Evolutionary conservation across 1,284 basidiomycete species (phyloP), one percentile per base, ranked within the genome.

Genomic region (Porogramme epimiltina): DNA sequence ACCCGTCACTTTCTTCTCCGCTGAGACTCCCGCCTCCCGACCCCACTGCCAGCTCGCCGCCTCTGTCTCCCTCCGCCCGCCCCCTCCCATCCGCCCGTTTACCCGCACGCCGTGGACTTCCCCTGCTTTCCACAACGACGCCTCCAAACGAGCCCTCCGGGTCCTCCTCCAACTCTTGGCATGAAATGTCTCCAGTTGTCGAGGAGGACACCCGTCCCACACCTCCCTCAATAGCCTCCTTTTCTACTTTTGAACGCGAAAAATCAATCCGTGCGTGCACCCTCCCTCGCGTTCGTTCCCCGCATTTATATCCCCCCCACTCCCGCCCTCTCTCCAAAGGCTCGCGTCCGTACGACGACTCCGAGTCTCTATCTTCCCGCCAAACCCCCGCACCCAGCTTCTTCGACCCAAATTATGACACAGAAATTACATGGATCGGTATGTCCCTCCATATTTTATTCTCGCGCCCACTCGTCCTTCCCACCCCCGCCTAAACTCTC

Each of bases 361-460:
- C 54, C 31, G 46, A 54, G 40, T 59, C 57, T 13, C 42, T 56
- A 31, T 46, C 51, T 25, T 49, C 51, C 28, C 54, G 47, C 34
- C 33, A 34, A 25, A 49, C 46, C 5, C 42, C 45, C 16, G 49
- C 51, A 16, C 54, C 60, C n/a, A 63, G 62, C 37, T 63, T 63
- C 45, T 66, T 64, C 24, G 65, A 67, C 50, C 65, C 65, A 0
- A 67, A 66, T 48, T 62, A 62, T 49, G 65, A 66, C 39, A 52
- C 57, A 31, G 61, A 63, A 23, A 58, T 64, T 26, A 56, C 60
- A 10, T 67, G 62, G 59, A 51, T 64, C 38, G 65, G 65, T 65
- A 39, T 28, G 60, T 50, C 13, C 40, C 25, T 15, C 24, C 48
- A 33, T 26, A n/a, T 26, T 33, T 19, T 41, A 8, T 16, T 38